Evolutionary conservation across 2,329 filamentous ascomycete genomes (phyloP).

Genomic region (Trichoderma harzianum): DNA sequence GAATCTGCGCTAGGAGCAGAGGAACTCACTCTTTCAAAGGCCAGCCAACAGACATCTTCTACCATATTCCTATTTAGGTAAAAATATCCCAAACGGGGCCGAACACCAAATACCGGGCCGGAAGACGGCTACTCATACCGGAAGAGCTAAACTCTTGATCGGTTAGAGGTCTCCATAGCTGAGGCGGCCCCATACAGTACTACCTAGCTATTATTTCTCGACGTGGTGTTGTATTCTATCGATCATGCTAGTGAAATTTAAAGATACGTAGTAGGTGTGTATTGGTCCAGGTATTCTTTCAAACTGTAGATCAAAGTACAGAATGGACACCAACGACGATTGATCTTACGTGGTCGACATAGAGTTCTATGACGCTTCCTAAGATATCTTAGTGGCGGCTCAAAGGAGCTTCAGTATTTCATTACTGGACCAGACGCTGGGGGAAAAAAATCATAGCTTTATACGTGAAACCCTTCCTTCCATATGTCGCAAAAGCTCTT

Average conservation of each 20-base stretch:
- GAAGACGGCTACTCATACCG: background rate
- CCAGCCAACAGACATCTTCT: background rate
- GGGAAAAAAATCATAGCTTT: background rate
- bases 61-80: background rate
- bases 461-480: background rate
- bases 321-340: background rate
- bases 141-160: background rate
- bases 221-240: background rate
- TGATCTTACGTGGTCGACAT: background rate
- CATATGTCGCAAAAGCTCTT: background rate
- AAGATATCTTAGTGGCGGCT: background rate
- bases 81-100: background rate
- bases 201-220: background rate
- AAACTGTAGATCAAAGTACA: background rate
- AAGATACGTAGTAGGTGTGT: background rate
- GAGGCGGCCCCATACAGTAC: background rate
- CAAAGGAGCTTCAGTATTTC: background rate
- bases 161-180: background rate
- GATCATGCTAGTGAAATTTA: background rate
- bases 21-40: background rate
- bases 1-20: background rate
- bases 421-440: background rate
- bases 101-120: background rate
- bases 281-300: background rate
- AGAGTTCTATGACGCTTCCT: background rate